A percentile compares a stretch with the other conserved stretches of the same genome.
phyloP scores from a whole-genome alignment of 495 filamentous ascomycete genomes.

The Stereocaulon alpinum region DNA sequence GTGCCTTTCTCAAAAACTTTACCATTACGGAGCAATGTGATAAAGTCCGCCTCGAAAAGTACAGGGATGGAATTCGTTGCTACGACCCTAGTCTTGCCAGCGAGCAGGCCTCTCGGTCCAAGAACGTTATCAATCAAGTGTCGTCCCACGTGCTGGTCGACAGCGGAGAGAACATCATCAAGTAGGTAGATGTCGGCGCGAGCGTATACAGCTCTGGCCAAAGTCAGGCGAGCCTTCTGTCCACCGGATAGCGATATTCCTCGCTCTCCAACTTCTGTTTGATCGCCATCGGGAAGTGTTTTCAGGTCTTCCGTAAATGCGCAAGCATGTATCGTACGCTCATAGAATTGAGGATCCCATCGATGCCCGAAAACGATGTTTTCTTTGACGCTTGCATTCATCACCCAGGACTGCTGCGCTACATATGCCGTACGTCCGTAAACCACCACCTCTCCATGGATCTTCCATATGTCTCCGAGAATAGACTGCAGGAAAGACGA shows the following conservation, averaged over 20 bases:
- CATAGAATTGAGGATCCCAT: conserved; percentile 91
- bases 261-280: conserved; percentile 92
- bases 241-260: conserved; percentile 96
- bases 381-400: conserved; percentile 93
- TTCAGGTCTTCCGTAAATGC: conserved; percentile 87
- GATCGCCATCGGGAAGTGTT: conserved; percentile 87
- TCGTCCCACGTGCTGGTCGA: conserved; percentile 93
- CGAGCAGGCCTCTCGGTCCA: conserved; percentile 71
- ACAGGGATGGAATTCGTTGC: conserved; percentile 96
- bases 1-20: conserved; percentile 79
- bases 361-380: conserved; percentile 97
- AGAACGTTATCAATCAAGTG: conserved; percentile 92
- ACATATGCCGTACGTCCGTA: conserved; percentile 82
- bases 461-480: conserved; percentile 85
- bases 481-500: conserved; percentile 82
- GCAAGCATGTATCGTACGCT: conserved; percentile 86
- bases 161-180: conserved; percentile 89
- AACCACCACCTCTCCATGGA: conserved; percentile 71
- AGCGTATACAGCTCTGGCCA: conserved; percentile 93
- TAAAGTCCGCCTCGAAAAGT: conserved; percentile 74
- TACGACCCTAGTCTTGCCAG: conserved; percentile 79
- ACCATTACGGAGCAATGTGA: conserved; percentile 73
- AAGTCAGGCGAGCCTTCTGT: conserved; percentile 89
- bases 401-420: conserved; percentile 87
- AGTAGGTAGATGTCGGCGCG: conserved; percentile 94